Base-by-base conservation (phyloP, 768 basidiomycete species). In the Mycena floridula region DNA sequence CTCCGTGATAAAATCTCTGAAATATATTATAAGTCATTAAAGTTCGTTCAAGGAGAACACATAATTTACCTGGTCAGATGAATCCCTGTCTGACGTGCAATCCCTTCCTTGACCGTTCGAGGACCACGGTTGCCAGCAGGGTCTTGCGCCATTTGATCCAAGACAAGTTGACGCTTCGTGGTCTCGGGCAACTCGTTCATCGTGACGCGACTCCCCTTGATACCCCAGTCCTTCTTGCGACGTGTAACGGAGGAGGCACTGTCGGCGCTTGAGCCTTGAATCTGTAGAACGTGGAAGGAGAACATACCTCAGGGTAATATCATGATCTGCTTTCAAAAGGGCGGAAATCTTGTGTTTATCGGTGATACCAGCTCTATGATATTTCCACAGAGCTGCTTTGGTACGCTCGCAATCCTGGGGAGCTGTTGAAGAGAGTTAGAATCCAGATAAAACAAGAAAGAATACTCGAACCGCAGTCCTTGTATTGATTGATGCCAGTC, bases 61-160 rank as follows among this genome's bases (percentile, higher is more conserved):
- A 40, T 18, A 25, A 41, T 48, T 0, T 27, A 61, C 63, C 59
- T 46, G 3, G 59, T 59, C n/a, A 61, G 46, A 65, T 70, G 52
- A 35, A 61, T 42, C 47, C 68, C 56, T 1, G 57, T 59, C 15
- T 62, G 58, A 40, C 49, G 36, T 25, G 60, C 54, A 26, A 69
- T 60, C 3, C 49, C 44, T 24, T 60, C 49, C 46, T 64, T 63
- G 22, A 67, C 50, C 25, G 51, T 52, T 13, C 46, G 39, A 11
- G 59, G 53, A 9, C 67, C 67, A 1, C 50, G 51, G 35, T 51
- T 55, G 24, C 60, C 56, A 21, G 44, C 50, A 1, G 60, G 57
- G 40, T 68, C 67, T 37, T 61, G 63, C 9, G 52, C 52, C 58
- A 69, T 59, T 50, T 67, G 62, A 27, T 62, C 59, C 6, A 62